Evolutionary conservation across 805 yeast genomes (phyloP).

Genomic region (Metschnikowia amazonensis): DNA sequence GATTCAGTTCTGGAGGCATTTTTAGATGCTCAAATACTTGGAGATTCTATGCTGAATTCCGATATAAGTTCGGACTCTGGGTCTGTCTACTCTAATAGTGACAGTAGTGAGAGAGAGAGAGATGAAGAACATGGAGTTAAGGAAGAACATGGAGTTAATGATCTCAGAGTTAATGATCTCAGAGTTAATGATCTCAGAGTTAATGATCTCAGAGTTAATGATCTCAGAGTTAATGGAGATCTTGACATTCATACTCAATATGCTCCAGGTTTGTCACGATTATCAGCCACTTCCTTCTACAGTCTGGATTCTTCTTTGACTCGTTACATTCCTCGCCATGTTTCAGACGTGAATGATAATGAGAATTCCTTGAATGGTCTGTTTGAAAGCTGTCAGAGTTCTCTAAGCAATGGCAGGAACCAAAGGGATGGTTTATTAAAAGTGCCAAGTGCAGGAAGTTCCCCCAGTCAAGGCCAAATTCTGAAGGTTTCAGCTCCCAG

Average conservation of each 20-base stretch:
- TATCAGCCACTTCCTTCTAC: neutral
- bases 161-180: no score
- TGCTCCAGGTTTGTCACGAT: neutral
- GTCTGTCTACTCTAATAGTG: neutral
- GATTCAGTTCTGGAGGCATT: neutral
- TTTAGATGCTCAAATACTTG: neutral
- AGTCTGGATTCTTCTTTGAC: neutral
- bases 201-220: no score
- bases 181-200: no score
- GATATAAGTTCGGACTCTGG: no score
- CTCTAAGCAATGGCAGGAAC: neutral
- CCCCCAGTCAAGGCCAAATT: no score
- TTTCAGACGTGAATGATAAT: neutral
- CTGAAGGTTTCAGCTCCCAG: neutral
- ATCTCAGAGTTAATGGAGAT: no score
- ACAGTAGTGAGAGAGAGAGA: no score
- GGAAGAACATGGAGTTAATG: no score
- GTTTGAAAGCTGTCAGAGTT: neutral
- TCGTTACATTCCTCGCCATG: neutral
- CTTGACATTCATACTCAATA: neutral
- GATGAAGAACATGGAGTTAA: no score
- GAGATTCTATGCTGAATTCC: neutral
- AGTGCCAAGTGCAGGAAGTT: no score
- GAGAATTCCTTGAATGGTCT: neutral
- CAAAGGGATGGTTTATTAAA: neutral